phyloP scores from a whole-genome alignment of 257 asterid genomes.

The Salvia splendens region DNA sequence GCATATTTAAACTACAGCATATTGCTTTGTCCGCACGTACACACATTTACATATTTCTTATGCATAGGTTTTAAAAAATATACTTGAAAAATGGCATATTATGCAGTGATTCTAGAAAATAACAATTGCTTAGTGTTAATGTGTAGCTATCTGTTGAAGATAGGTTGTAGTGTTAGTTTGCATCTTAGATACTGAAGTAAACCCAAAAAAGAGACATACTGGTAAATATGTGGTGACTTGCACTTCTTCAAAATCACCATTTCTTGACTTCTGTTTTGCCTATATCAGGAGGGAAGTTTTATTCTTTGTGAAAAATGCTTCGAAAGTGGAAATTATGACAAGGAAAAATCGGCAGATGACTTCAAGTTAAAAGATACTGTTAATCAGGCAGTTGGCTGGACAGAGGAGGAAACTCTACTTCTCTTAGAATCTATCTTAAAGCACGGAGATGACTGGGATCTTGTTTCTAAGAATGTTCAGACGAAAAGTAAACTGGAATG shows the following conservation, averaged over 20 bases:
- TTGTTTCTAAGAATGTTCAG: conserved; percentile 69
- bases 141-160: conserved; percentile 3
- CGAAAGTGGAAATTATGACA: conserved; percentile 55
- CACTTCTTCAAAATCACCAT: conserved; percentile 14
- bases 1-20: conserved; percentile 7
- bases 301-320: conserved; percentile 80
- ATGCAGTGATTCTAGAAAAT: conserved; percentile 1
- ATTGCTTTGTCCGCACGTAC: not conserved
- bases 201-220: not conserved
- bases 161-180: not conserved
- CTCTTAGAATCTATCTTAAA: conserved; percentile 83
- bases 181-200: not conserved
- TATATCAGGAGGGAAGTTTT: conserved; percentile 56
- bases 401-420: conserved; percentile 83
- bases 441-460: conserved; percentile 98
- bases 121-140: conserved; percentile 10
- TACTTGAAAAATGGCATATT: not conserved
- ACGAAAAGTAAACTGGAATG: conserved; percentile 85
- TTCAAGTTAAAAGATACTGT: conserved; percentile 55
- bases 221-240: not conserved
- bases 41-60: not conserved
- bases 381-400: conserved; percentile 60
- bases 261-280: conserved; percentile 30
- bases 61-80: not conserved
- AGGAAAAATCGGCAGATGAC: conserved; percentile 57